Conservation (phyloP, 2,329 filamentous ascomycete genomes). For the Pestalotiopsis sp. region DNA sequence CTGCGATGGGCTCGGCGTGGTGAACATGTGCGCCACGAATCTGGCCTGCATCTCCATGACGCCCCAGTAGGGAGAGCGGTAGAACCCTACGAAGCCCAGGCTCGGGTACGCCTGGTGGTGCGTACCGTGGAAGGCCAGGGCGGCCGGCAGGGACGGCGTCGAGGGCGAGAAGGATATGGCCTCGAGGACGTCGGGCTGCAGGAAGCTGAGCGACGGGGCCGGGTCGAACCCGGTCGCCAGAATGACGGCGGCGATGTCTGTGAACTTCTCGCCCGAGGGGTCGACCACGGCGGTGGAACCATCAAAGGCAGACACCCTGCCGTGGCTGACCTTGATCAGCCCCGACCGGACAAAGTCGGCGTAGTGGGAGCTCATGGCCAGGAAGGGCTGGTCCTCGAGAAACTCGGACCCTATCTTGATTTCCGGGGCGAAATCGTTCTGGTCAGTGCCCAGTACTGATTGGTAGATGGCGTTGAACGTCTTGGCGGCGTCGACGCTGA, state of each 20-base stretch:
- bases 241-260: conserved; percentile 67
- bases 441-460: conserved; percentile 53
- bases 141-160: conserved; percentile 61
- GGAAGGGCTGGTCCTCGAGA: conserved; percentile 58
- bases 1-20: conserved; percentile 24
- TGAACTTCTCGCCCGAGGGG: conserved; percentile 38
- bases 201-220: conserved; percentile 63
- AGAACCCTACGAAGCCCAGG: conserved; percentile 81
- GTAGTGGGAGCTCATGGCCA: conserved; percentile 74
- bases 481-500: conserved; percentile 59
- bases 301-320: conserved; percentile 43
- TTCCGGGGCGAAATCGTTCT: conserved; percentile 50
- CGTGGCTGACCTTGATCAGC: conserved; percentile 53
- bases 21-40: conserved; percentile 66
- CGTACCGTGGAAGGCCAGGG: conserved; percentile 69
- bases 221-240: conserved; percentile 78
- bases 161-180: conserved; percentile 59
- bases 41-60: conserved; percentile 86
- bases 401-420: conserved; percentile 42
- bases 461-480: conserved; percentile 55
- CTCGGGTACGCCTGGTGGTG: conserved; percentile 62
- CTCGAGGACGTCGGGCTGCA: conserved; percentile 58
- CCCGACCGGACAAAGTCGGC: conserved; percentile 72
- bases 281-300: conserved; percentile 39
- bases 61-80: conserved; percentile 83